Evolutionary conservation across 108 stramenopile species (phyloP), one percentile per base, ranked within the genome.

Genomic region (Pseudonitzschia multistriata): DNA sequence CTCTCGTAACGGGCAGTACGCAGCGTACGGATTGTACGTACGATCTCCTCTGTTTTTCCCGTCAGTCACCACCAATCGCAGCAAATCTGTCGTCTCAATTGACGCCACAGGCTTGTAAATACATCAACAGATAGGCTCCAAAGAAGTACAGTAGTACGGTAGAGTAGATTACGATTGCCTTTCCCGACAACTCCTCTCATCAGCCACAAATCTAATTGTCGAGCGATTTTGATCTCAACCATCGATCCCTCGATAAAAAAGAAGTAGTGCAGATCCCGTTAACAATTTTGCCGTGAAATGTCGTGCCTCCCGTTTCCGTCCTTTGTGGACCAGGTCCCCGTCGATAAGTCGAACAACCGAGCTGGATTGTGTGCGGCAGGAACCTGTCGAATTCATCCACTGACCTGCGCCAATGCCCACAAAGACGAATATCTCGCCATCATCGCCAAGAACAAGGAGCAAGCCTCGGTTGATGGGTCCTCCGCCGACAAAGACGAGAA

Each of bases 261-360:
- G 10, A 7, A 33, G 30, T 61, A 29, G 60, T 10, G 10, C 25
- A 29, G 1, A 13, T 30, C 30, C 28, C 29, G 14, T 0, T 17
- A 11, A 14, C 29, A 67, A 74, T n/a, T n/a, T n/a, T n/a, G n/a
- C n/a, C n/a, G n/a, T n/a, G n/a, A n/a, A n/a, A 90, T 91, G 89
- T 72, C 79, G 21, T 83, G 76, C 49, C 73, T 91, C 30, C 90
- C 90, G 28, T 91, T 86, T 74, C 85, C 87, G 8, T 82, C 77
- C 54, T 91, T 91, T 73, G 78, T 79, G 31, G 52, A 78, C 10
- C 50, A 79, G 11, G n/a, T 45, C 15, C 81, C 81, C 1, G 83
- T 81, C 21, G 71, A 76, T 76, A 69, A 47, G 13, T 34, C 35
- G 0, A 68, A 78, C 35, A 53, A 71, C 1, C 71, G 80, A 49